Conservation (phyloP, 2,329 filamentous ascomycete species). For the Blastomyces parvus region DNA sequence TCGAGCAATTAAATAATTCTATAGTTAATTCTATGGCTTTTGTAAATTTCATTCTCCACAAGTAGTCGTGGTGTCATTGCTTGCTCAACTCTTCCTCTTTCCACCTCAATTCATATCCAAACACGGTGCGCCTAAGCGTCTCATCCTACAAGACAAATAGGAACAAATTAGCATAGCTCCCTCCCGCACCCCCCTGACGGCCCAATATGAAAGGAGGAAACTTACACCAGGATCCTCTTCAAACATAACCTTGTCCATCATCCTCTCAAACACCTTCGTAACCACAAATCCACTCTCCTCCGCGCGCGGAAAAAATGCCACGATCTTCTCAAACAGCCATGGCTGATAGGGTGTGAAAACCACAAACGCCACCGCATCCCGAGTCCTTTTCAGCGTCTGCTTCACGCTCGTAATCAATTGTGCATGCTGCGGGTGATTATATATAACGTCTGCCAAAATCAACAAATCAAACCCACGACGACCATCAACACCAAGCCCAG, state of each 20-base stretch:
- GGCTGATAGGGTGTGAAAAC: conserved; percentile 94
- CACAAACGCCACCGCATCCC: conserved; percentile 60
- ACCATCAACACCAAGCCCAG: conserved; percentile 4
- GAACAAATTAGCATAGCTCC: background rate
- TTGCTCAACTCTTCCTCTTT: conserved; percentile 24
- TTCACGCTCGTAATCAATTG: conserved; percentile 66
- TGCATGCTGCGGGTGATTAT: conserved; percentile 78
- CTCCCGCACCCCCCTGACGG: background rate
- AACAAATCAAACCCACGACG: conserved; percentile 61
- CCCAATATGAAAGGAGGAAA: conserved; percentile 12
- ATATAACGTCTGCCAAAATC: conserved; percentile 79
- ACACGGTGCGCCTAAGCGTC: conserved; percentile 69
- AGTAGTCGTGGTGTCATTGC: background rate
- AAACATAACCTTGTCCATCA: conserved; percentile 81
- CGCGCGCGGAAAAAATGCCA: conserved; percentile 75
- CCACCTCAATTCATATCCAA: conserved; percentile 67
- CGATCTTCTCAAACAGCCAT: conserved; percentile 76
- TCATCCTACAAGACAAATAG: conserved; percentile 48
- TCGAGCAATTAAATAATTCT: background rate
- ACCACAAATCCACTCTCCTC: conserved; percentile 62
- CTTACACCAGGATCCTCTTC: conserved; percentile 70
- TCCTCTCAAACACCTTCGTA: conserved; percentile 68
- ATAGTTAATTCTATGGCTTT: background rate
- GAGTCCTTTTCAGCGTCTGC: conserved; percentile 51
- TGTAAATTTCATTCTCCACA: conserved; percentile 4